Evolutionary conservation across 441 rosid genomes (phyloP).

Genomic region (Gossypium schwendimanii): DNA sequence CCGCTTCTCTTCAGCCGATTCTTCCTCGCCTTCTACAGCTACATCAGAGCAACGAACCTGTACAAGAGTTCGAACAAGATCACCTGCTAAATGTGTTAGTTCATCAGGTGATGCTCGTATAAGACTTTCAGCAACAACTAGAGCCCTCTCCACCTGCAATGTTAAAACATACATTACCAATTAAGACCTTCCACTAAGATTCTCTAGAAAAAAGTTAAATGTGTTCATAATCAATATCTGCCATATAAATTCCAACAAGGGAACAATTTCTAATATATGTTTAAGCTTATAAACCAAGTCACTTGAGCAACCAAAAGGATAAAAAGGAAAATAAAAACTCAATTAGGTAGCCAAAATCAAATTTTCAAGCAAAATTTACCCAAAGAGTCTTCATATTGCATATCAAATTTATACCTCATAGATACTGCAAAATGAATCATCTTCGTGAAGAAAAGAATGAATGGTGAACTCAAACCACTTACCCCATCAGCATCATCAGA

Average conservation of each 20-base stretch:
- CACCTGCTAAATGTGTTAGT: slow-evolving; percentile 68
- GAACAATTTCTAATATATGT: not conserved
- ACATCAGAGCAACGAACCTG: slow-evolving; percentile 91
- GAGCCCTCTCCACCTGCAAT: slow-evolving; percentile 81
- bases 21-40: slow-evolving; percentile 92
- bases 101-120: slow-evolving; percentile 95
- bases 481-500: slow-evolving; percentile 92
- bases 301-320: not conserved
- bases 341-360: not conserved
- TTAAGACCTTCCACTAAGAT: not conserved
- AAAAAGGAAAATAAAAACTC: not conserved
- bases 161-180: slow-evolving; percentile 6
- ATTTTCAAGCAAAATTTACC: not conserved
- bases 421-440: not conserved
- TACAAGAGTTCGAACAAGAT: slow-evolving; percentile 68
- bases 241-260: not conserved
- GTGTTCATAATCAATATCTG: not conserved
- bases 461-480: slow-evolving; percentile 27
- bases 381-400: slow-evolving; percentile 9
- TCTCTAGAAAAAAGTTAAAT: not conserved
- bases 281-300: slow-evolving; percentile 3
- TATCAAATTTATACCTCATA: slow-evolving; percentile 8
- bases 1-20: slow-evolving; percentile 89
- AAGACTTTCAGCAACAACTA: slow-evolving; percentile 78
- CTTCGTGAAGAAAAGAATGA: not conserved